Base-by-base conservation (phyloP, 2,329 filamentous ascomycete genomes). In the Gliomastix tumulicola region DNA sequence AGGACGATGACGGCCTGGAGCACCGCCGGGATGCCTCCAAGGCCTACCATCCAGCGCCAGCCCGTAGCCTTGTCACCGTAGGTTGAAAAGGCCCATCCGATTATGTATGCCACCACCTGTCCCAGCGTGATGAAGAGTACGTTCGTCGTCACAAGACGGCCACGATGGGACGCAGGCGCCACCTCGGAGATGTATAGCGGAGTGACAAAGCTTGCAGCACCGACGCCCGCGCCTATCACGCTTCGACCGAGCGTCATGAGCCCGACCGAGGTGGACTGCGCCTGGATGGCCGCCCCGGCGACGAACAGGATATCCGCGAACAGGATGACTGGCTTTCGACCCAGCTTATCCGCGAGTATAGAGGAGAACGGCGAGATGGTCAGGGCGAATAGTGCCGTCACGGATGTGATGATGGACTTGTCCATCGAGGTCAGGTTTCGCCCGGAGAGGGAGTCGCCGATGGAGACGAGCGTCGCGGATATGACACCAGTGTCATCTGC, bases 31-130 rank as follows among this genome's bases (percentile, higher is more conserved):
- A 83, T 43, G 8, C 84, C 84, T 1, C 89, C 90, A 0, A 96
- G 60, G 0, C 89, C 89, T 1, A 96, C 88, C 76, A 95, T 89
- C 81, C 85, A 94, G 34, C 88, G 71, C 89, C 90, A 97, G 2
- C 84, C 87, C 11, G 71, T 74, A 23, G 51, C 53, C 17, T 55
- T 48, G 39, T 63, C 56, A 1, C 66, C 74, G 40, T 67, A 66
- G 38, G 74, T 69, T 6, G 78, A 72, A 32, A 94, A 82, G 0
- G 70, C 57, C 83, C 85, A 95, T 2, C 90, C 90, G 7, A 88
- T 63, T 3, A 94, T 55, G 57, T 96, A 96, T 3, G 90, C 89
- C 16, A 94, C 75, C 3, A 95, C 85, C 60, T 96, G 89, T 0
- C 90, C 90, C 10, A 85, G 68, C 0, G 89, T 95, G 39, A 96